Base-by-base conservation (phyloP, 179 eudicot species). In the Spinacia oleracea region DNA sequence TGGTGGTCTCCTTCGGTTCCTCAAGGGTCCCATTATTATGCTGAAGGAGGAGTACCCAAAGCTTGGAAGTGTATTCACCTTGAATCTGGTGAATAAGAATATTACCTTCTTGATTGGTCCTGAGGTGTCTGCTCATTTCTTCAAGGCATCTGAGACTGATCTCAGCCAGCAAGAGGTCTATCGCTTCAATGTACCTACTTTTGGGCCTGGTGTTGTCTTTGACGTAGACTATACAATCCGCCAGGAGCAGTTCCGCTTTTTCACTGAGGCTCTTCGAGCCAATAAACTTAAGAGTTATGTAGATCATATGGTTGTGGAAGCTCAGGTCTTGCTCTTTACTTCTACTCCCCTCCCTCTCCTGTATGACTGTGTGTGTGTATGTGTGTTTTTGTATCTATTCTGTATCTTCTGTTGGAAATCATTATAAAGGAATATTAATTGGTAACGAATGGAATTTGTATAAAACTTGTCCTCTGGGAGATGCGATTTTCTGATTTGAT, bases 101-200 rank as follows among this genome's bases (percentile, higher is more conserved):
- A 91, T 92, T 71, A 94, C 97, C 9, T 94, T 92, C 85, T 78
- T 94, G 73, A 91, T 94, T 40, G 98, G 98, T 1, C 98, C 97
- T 9, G 98, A 92, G 80, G 98, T 94, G 10, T 94, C 98, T 6
- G 91, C 91, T 23, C 96, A 94, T 81, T 94, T 94, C 89, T 94
- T 94, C 80, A 94, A 94, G 83, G 98, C 97, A 20, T 60, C 90
- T 0, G 98, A 94, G 80, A 71, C 97, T 35, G 97, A 92, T 83
- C 93, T 94, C 42, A 94, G 97, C 78, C 98, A 94, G 84, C 96
- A 92, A 62, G 98, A 92, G 80, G 98, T 92, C 1, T 94, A 94
- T 77, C 95, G 87, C 67, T 94, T 94, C 87, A 94, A 92, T 70
- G 96, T 90, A n/a, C 96, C 98, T 1, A 92, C 96, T 0, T 92